These are phyloP conservation scores for Phytopythium mirpurense DNA, from an alignment of 352 stramenopile species.

Conservation along the genomic window DNA sequence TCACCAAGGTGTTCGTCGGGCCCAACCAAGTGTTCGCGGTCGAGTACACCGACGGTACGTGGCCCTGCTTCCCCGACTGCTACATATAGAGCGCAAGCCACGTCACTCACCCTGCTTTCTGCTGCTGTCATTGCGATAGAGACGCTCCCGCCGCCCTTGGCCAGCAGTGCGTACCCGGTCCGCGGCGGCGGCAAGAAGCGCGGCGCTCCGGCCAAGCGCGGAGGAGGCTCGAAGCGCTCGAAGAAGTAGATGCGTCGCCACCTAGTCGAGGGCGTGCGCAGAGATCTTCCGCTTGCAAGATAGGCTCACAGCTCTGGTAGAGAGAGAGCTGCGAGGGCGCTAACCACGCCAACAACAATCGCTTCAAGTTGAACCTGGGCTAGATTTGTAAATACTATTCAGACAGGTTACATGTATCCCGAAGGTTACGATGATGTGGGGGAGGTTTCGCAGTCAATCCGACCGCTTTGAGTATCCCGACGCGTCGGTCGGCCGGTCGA, in stretches of 20 bases:
- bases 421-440: no score
- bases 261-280: background rate
- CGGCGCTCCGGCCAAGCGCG: conserved; percentile 9
- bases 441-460: no score
- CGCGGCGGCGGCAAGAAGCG: conserved; percentile 16
- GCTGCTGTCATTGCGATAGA: conserved; percentile 16
- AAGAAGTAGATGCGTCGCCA: conserved; percentile 19
- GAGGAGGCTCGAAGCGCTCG: conserved; percentile 22
- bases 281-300: no score
- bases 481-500: background rate
- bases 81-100: no score
- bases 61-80: no score
- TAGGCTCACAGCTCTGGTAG: no score
- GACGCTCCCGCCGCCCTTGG: conserved; percentile 39
- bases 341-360: background rate
- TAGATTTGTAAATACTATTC: conserved; percentile 4
- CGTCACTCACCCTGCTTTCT: background rate
- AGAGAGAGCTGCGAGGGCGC: no score
- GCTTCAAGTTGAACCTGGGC: conserved; percentile 3
- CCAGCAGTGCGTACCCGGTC: conserved; percentile 10
- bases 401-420: background rate
- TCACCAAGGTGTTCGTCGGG: conserved; percentile 58
- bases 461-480: background rate
- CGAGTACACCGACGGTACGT: conserved; percentile 69
- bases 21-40: conserved; percentile 76